A percentile compares a stretch with the other conserved stretches of the same genome.
Conservation (phyloP, 345 rosid species). For the Trapa bicornis region DNA sequence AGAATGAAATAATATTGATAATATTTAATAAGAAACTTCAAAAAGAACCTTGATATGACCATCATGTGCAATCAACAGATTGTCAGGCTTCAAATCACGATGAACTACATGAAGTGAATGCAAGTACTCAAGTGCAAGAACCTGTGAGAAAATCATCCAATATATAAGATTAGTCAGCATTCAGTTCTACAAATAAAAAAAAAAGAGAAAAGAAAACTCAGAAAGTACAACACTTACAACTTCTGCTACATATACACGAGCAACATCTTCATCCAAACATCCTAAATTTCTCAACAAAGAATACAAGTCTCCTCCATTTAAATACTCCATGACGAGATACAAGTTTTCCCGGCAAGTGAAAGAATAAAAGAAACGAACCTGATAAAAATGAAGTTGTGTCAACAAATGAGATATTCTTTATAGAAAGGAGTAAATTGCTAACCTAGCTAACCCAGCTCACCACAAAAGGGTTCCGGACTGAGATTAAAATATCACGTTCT, state of each 20-base stretch:
- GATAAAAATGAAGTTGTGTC: constrained; percentile 22
- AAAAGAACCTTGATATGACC: constrained; percentile 80
- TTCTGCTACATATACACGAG: constrained; percentile 97
- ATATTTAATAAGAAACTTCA: not conserved
- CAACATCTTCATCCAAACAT: constrained; percentile 96
- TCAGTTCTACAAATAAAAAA: not conserved
- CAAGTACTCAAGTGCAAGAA: constrained; percentile 92
- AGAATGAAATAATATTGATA: not conserved
- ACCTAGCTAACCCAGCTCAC: constrained; percentile 53
- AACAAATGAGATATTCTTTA: constrained; percentile 7
- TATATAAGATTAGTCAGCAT: constrained; percentile 1
- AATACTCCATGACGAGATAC: constrained; percentile 99
- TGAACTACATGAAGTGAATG: constrained; percentile 92
- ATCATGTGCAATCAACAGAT: constrained; percentile 97
- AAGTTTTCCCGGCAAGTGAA: constrained; percentile 97
- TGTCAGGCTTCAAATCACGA: constrained; percentile 99
- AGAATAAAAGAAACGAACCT: constrained; percentile 99
- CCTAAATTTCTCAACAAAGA: constrained; percentile 94
- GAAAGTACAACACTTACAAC: constrained; percentile 51
- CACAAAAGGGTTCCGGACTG: constrained; percentile 99
- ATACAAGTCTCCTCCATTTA: constrained; percentile 97
- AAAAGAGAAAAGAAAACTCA: not conserved
- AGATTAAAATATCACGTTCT: constrained; percentile 97
- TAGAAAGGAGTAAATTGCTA: constrained; percentile 13
- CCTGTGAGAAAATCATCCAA: constrained; percentile 29